Conservation (phyloP, 176 grass and related monocot genomes). For the Oryza rufipogon region DNA sequence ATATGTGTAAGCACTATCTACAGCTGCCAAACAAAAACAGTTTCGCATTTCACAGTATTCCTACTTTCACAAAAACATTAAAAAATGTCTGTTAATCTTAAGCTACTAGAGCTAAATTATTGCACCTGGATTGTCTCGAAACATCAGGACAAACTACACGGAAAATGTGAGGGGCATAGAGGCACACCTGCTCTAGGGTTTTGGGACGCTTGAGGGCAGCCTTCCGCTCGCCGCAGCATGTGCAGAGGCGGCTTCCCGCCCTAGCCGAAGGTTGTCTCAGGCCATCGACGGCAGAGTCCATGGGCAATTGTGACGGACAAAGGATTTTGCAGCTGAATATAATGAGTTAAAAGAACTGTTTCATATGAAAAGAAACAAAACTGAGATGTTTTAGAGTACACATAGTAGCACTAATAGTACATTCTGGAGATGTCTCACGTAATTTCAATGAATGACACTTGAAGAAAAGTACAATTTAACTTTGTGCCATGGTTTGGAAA, state of each 20-base stretch:
- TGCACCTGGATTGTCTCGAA: background rate
- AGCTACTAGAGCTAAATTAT: background rate
- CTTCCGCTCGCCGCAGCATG: slow-evolving; percentile 67
- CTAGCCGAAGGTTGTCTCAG: background rate
- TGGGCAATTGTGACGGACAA: background rate
- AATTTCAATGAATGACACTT: too few species aligned
- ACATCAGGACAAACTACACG: background rate
- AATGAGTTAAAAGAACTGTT: background rate
- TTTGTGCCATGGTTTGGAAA: too few species aligned
- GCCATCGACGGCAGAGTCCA: background rate
- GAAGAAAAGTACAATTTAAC: too few species aligned
- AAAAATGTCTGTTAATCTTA: background rate
- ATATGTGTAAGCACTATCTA: slow-evolving; percentile 19
- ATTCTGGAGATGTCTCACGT: too few species aligned
- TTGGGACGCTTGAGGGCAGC: slow-evolving; percentile 83
- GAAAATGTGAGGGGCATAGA: background rate
- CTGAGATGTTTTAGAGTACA: background rate
- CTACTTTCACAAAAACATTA: background rate
- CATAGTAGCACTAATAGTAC: too few species aligned
- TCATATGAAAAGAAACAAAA: background rate
- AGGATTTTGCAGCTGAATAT: background rate
- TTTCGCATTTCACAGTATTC: background rate
- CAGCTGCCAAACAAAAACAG: background rate
- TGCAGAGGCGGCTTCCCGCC: slow-evolving; percentile 56
- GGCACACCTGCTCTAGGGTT: slow-evolving; percentile 78